A percentile compares a stretch with the other conserved stretches of the same genome.
Evolutionary conservation across 331 rosid genomes (phyloP).

Genomic region (Arachis monticola): DNA sequence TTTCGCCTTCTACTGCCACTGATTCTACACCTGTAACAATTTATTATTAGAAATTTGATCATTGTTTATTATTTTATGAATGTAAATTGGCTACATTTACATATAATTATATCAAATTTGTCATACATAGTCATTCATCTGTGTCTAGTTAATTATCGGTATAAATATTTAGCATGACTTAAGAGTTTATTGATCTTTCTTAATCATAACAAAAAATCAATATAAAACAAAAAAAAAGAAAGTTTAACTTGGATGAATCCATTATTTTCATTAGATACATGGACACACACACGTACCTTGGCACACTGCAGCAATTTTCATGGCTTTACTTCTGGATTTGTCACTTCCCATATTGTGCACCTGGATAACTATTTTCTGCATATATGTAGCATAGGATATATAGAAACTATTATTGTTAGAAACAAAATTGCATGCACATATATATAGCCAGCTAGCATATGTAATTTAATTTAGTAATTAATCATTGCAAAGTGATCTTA

Average conservation of each 20-base stretch:
- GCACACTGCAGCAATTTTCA: conserved; percentile 53
- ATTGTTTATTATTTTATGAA: background rate
- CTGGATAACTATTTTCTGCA: conserved; percentile 57
- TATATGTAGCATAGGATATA: background rate
- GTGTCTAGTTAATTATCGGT: too few relatives aligned
- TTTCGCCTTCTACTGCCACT: conserved; percentile 52
- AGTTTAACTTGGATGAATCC: too few relatives aligned
- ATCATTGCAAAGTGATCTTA: background rate
- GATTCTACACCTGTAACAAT: conserved; percentile 50
- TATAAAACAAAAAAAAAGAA: too few relatives aligned
- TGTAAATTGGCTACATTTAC: background rate
- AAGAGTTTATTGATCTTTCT: too few relatives aligned
- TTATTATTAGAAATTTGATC: background rate
- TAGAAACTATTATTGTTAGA: background rate
- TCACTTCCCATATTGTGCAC: conserved; percentile 43
- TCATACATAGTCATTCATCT: too few relatives aligned
- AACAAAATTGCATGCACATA: conserved; percentile 2
- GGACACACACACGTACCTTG: conserved; percentile 42
- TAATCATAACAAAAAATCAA: too few relatives aligned
- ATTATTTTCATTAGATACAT: too few relatives aligned
- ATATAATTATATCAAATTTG: too few relatives aligned
- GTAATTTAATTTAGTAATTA: background rate
- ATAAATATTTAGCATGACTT: too few relatives aligned
- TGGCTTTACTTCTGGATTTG: conserved; percentile 59
- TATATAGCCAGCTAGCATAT: background rate